phyloP scores from a whole-genome alignment of 805 yeast species.

The Candida railenensis region DNA sequence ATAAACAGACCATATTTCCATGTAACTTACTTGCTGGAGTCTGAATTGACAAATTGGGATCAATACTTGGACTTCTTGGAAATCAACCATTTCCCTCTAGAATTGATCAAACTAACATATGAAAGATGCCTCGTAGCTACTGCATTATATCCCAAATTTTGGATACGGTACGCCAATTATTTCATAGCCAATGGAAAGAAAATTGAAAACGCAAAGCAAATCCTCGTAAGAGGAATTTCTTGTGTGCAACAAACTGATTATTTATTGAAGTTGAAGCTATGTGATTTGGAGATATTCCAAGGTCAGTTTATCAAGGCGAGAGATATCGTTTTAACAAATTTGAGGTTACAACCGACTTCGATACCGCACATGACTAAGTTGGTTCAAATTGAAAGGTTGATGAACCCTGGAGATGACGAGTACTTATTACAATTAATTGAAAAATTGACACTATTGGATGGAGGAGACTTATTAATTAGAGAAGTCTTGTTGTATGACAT shows the following conservation, averaged over 20 bases:
- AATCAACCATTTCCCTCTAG: constrained; percentile 22
- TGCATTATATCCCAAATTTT: constrained; percentile 44
- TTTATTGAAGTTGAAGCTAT: constrained; percentile 30
- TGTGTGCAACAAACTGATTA: constrained; percentile 4
- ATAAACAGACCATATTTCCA: constrained; percentile 38
- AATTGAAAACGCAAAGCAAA: constrained; percentile 34
- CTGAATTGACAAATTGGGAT: constrained; percentile 60
- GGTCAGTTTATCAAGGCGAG: constrained; percentile 39
- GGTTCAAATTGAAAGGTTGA: constrained; percentile 39
- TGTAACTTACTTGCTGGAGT: constrained; percentile 29
- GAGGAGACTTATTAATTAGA: neutral
- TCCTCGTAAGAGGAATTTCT: constrained; percentile 36
- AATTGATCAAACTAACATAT: constrained; percentile 32
- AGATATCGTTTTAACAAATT: constrained; percentile 26
- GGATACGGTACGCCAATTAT: constrained; percentile 51
- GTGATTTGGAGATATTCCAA: constrained; percentile 42
- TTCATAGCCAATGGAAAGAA: constrained; percentile 23
- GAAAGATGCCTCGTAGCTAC: constrained; percentile 50
- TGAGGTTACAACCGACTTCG: neutral
- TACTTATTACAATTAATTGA: constrained; percentile 26
- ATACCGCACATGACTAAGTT: constrained; percentile 24
- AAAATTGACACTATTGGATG: constrained; percentile 13
- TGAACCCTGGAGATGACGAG: constrained; percentile 22
- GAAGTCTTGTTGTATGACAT: constrained; percentile 1
- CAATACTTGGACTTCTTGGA: constrained; percentile 58